A percentile compares a stretch with the other conserved stretches of the same genome.
Conservation (phyloP, 306 rosid species). For the Gynostemma pentaphyllum region DNA sequence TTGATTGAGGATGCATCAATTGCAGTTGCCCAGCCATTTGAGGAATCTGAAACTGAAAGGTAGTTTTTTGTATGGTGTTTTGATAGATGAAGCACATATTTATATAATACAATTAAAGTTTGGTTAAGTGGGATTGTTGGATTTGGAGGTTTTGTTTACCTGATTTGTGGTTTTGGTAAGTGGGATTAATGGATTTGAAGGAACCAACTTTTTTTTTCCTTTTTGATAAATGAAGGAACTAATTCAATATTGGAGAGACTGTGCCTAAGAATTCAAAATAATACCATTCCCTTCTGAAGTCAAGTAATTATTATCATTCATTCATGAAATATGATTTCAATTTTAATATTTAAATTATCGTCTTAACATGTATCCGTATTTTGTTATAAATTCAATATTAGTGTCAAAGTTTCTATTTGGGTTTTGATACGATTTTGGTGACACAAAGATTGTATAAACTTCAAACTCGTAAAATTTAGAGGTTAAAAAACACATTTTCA, state of each 20-base stretch:
- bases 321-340: not conserved
- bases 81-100: not conserved
- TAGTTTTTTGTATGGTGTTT: not conserved
- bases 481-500: too few species aligned
- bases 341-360: not conserved
- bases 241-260: too few species aligned
- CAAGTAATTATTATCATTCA: not conserved
- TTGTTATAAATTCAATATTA: not conserved
- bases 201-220: too few species aligned
- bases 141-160: slow-evolving; percentile 33
- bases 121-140: slow-evolving; percentile 29
- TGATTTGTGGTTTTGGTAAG: too few species aligned
- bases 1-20: slow-evolving; percentile 15
- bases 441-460: too few species aligned
- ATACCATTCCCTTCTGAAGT: too few species aligned
- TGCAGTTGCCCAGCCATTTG: slow-evolving; percentile 55
- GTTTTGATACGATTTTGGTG: too few species aligned
- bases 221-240: not conserved
- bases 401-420: not conserved
- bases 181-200: too few species aligned
- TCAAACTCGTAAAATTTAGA: too few species aligned
- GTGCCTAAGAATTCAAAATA: too few species aligned
- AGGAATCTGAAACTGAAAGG: slow-evolving; percentile 5
- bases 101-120: slow-evolving; percentile 9
- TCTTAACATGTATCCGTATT: not conserved